Evolutionary conservation across 2,329 filamentous ascomycete species (phyloP).

Genomic region (Nakataea oryzae): DNA sequence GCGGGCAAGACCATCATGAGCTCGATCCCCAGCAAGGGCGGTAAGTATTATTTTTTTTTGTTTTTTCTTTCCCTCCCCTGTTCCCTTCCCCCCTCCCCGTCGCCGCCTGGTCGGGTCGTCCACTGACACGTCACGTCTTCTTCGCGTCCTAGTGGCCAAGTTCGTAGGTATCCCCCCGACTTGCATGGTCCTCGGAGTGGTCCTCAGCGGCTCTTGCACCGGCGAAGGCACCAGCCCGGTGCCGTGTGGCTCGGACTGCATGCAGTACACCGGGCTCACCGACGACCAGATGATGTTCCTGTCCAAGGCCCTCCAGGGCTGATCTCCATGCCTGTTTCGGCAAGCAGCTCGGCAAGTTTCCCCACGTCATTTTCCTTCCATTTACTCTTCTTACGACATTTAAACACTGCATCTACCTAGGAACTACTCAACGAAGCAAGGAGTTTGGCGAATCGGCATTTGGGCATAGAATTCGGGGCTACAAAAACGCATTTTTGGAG

Average conservation of each 20-base stretch:
- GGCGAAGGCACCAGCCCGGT: not conserved
- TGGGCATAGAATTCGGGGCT: no score
- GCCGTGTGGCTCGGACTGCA: not conserved
- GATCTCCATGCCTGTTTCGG: not conserved
- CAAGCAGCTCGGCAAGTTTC: not conserved
- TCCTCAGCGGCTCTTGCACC: not conserved
- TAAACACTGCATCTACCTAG: no score
- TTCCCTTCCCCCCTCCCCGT: no score
- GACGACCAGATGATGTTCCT: not conserved
- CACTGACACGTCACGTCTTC: not conserved
- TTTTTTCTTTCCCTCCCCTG: not conserved
- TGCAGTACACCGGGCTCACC: not conserved
- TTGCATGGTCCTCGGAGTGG: not conserved
- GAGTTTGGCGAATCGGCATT: no score
- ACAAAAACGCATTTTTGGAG: no score
- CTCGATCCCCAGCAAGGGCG: not conserved
- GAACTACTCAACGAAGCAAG: no score
- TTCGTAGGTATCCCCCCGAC: not conserved
- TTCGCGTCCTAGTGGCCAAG: not conserved
- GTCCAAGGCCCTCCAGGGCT: not conserved
- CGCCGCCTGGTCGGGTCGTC: no score
- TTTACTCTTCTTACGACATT: no score
- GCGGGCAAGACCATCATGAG: not conserved
- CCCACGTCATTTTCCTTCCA: not conserved
- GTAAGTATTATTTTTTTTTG: not conserved